Percentiles rank a stretch among this genome's conserved stretches.
These are phyloP conservation scores for Entrophospora sp. DNA, from an alignment of 192 early-diverging fungal genomes.

Conservation along the genomic window DNA sequence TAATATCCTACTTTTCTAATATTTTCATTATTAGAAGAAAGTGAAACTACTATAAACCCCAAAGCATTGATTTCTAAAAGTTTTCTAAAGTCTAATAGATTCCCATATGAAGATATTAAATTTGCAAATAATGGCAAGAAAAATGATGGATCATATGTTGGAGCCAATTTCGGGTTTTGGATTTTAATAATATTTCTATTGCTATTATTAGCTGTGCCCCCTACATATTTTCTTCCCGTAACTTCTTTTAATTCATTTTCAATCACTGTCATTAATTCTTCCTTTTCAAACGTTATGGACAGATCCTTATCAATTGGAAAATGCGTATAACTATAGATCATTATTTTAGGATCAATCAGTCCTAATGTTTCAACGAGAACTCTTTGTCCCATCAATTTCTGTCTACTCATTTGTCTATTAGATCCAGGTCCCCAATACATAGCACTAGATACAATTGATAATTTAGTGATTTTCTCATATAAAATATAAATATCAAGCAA, in stretches of 20 bases:
- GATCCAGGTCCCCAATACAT: conserved; percentile 50
- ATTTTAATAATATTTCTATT: neutral
- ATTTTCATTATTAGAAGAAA: conserved; percentile 45
- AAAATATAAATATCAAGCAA: conserved; percentile 45
- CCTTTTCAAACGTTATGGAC: no score
- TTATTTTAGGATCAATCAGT: conserved; percentile 52
- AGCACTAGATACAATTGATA: conserved; percentile 50
- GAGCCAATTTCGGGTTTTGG: conserved; percentile 4
- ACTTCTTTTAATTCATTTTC: neutral
- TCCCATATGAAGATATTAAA: conserved; percentile 35
- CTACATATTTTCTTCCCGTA: no score
- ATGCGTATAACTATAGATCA: conserved; percentile 50
- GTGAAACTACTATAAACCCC: conserved; percentile 54
- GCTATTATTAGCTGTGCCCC: neutral
- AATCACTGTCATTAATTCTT: no score
- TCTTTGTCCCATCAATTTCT: conserved; percentile 29
- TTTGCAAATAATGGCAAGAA: conserved; percentile 62
- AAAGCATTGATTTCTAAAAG: conserved; percentile 63
- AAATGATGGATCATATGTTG: conserved; percentile 60
- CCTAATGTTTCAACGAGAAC: conserved; percentile 48
- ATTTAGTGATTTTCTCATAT: conserved; percentile 47
- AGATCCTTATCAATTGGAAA: conserved; percentile 40
- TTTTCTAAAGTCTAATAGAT: conserved; percentile 45
- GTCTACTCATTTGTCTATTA: conserved; percentile 29
- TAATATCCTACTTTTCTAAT: conserved; percentile 58